A percentile compares a stretch with the other conserved stretches of the same genome.
These are phyloP conservation scores for Potentilla sterilis DNA, from an alignment of 306 rosid species.

Conservation along the genomic window DNA sequence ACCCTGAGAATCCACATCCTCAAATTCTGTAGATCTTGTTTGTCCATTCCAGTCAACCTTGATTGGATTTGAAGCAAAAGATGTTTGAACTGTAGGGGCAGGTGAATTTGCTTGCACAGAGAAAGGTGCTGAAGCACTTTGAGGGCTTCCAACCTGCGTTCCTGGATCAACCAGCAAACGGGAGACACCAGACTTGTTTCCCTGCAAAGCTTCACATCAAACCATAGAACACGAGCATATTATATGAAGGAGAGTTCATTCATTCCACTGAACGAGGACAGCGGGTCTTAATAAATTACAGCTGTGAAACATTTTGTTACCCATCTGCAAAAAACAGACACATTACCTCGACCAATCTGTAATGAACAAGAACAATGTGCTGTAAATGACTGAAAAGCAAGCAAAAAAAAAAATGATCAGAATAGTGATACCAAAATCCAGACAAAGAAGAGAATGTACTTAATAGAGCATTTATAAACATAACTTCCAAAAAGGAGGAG, in stretches of 20 bases:
- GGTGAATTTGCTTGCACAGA: conserved; percentile 36
- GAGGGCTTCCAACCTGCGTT: conserved; percentile 44
- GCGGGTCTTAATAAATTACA: background rate
- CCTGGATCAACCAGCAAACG: conserved; percentile 37
- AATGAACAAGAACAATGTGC: conserved; percentile 80
- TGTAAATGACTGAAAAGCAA: conserved; percentile 55
- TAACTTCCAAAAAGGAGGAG: background rate
- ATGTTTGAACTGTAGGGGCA: conserved; percentile 39
- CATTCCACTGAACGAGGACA: conserved; percentile 1
- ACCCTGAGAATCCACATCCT: conserved; percentile 43
- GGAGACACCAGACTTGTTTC: conserved; percentile 50
- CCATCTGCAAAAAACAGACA: background rate
- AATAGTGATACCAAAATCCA: background rate
- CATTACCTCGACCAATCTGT: conserved; percentile 64
- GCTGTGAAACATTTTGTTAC: background rate
- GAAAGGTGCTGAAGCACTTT: conserved; percentile 37
- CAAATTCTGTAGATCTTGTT: conserved; percentile 31
- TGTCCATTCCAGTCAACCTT: conserved; percentile 37
- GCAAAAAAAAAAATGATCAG: conserved; percentile 4
- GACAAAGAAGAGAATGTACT: background rate
- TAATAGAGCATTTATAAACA: background rate
- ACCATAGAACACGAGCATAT: conserved; percentile 16
- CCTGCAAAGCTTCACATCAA: conserved; percentile 42
- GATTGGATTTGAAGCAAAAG: conserved; percentile 36
- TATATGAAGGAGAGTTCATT: conserved; percentile 17